phyloP scores from a whole-genome alignment of 352 stramenopile genomes.

The Saprolegnia parasitica region DNA sequence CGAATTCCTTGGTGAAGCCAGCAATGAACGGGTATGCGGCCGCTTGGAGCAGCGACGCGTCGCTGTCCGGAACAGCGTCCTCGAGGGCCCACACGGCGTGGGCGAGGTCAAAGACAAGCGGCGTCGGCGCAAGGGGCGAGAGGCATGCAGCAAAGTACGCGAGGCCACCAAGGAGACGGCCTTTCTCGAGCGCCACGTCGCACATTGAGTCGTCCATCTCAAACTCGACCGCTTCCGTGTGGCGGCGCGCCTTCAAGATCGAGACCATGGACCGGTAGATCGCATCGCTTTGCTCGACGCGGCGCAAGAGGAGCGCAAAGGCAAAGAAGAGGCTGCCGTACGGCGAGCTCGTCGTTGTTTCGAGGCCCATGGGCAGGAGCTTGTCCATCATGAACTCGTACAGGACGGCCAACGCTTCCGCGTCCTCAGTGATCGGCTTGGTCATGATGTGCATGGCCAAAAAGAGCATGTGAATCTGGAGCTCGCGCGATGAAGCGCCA shows the following conservation, averaged over 20 bases:
- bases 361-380: neutral
- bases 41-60: slow-evolving; percentile 5
- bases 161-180: slow-evolving; percentile 18
- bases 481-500: neutral
- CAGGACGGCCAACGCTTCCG: slow-evolving; percentile 11
- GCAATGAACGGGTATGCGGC: slow-evolving; percentile 18
- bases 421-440: slow-evolving; percentile 5
- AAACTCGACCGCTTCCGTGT: slow-evolving; percentile 12
- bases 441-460: slow-evolving; percentile 8
- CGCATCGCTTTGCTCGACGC: slow-evolving; percentile 17
- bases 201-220: slow-evolving; percentile 28
- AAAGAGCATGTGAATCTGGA: slow-evolving; percentile 7
- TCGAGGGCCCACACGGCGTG: slow-evolving; percentile 6
- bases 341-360: neutral
- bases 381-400: slow-evolving; percentile 27
- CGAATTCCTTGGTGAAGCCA: slow-evolving; percentile 26
- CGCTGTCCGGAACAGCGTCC: neutral
- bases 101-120: neutral
- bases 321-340: slow-evolving; percentile 27
- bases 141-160: slow-evolving; percentile 5
- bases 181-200: slow-evolving; percentile 21
- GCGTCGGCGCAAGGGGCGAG: neutral
- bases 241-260: slow-evolving; percentile 5
- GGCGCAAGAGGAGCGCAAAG: slow-evolving; percentile 18
- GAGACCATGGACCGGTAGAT: slow-evolving; percentile 12